Percentiles rank a stretch among this genome's conserved stretches.
phyloP scores from a whole-genome alignment of 2,329 filamentous ascomycete genomes.

The Penicillium sp. region DNA sequence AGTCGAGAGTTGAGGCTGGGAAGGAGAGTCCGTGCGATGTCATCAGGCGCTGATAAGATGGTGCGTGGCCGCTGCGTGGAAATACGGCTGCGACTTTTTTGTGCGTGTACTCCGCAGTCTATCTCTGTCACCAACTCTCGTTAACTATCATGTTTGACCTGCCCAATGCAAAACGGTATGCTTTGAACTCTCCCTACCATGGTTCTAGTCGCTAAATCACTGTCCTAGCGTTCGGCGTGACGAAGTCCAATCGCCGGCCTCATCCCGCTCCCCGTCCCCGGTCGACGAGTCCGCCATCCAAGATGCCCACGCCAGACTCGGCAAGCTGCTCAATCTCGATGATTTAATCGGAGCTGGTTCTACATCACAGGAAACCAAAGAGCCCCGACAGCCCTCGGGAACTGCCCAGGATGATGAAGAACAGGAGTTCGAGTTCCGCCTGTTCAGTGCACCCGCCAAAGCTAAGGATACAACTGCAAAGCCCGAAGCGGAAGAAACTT shows the following conservation, averaged over 20 bases:
- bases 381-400: background rate
- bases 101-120: background rate
- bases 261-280: conserved; percentile 30
- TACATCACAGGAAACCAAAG: conserved; percentile 4
- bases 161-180: conserved; percentile 35
- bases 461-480: conserved; percentile 5
- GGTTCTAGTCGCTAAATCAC: background rate
- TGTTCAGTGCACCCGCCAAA: conserved; percentile 35
- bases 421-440: conserved; percentile 42
- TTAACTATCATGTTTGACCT: conserved; percentile 33
- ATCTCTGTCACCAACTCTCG: background rate
- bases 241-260: conserved; percentile 30
- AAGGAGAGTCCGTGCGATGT: conserved; percentile 20
- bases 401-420: conserved; percentile 30
- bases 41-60: conserved; percentile 16
- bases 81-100: conserved; percentile 9
- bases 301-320: conserved; percentile 31
- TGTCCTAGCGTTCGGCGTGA: conserved; percentile 33
- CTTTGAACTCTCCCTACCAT: background rate
- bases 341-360: conserved; percentile 11
- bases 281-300: conserved; percentile 25
- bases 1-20: conserved; percentile 12
- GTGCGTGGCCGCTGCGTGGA: conserved; percentile 21
- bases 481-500: background rate
- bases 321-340: conserved; percentile 33